Conservation (phyloP, 2,329 filamentous ascomycete species). For the Phialemoniopsis sp. region DNA sequence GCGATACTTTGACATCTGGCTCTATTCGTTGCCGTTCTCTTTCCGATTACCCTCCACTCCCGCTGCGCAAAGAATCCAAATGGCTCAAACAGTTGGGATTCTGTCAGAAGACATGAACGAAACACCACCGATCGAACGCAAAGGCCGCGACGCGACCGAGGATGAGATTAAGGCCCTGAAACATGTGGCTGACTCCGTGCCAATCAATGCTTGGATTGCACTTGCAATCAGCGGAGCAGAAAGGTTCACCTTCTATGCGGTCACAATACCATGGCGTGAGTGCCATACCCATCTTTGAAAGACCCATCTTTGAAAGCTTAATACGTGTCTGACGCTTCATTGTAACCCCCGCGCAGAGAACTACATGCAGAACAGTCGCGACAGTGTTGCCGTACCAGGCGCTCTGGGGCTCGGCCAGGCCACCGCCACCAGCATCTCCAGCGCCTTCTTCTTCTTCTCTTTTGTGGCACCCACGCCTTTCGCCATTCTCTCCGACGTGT, state of each 20-base stretch:
- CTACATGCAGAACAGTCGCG: conserved; percentile 32
- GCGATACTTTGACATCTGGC: no score
- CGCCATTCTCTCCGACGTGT: conserved; percentile 56
- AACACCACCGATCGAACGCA: no score
- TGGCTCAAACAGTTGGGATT: no score
- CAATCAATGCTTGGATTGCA: conserved; percentile 12
- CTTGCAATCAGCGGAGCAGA: conserved; percentile 11
- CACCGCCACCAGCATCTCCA: conserved; percentile 39
- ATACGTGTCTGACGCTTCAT: no score
- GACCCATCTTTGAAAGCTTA: no score
- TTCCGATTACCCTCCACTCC: no score
- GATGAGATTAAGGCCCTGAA: conserved; percentile 11
- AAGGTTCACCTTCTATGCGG: conserved; percentile 13
- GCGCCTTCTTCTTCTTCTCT: conserved; percentile 40
- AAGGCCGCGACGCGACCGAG: conserved; percentile 10
- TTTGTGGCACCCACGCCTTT: conserved; percentile 53
- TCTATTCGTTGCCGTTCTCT: no score
- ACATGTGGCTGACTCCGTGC: conserved; percentile 10
- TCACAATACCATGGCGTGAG: conserved; percentile 13
- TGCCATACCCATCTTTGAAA: neutral
- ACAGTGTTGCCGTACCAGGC: conserved; percentile 32
- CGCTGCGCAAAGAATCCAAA: no score
- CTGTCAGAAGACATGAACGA: no score
- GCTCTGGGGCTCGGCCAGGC: conserved; percentile 45
- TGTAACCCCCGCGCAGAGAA: conserved; percentile 26